Evolutionary conservation across 305 asterid genomes (phyloP), one percentile per base, ranked within the genome.

Genomic region (Fraxinus ornus): DNA sequence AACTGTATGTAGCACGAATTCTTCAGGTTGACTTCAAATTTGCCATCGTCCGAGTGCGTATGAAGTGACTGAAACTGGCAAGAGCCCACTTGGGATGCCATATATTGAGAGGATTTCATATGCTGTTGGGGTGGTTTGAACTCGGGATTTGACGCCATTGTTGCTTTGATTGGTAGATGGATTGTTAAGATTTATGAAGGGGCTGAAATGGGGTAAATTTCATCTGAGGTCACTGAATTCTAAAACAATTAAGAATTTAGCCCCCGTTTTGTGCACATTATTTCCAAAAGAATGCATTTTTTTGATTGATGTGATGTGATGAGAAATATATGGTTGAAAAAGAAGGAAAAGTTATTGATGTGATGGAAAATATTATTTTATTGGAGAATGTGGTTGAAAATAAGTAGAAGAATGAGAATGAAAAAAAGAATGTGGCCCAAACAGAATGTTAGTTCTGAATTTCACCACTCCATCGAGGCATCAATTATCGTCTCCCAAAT

Each of bases 1-100:
- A 94, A 94, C 87, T 92, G 79, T 35, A 92, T 87, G 88, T 94
- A 95, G 66, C 98, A 93, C 10, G 93, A 78, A 26, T 91, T 94
- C 32, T 87, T 75, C 9, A 94, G 80, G 39, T 73, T 7, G 41
- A 95, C 97, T 85, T 86, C 91, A 80, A 94, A 93, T 8, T 83
- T 7, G 2, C 98, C 97, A 55, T 93, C 95, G 9, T 93, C 89
- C 33, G 92, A 94, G 91, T 6, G 90, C 81, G 89, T 95, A 94
- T 82, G 87, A 88, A 66, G 77, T 87, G 49, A 95, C 98, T 0
- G 96, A 95, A 79, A 88, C 91, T 2, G 97, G 97, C 79, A 95
- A 80, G 44, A 94, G 95, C 71, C 97, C 97, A 55, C 90, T 82
- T 37, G 98, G 97, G 76, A 95, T 57, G 57, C 80, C 35, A 12